A percentile compares a stretch with the other conserved stretches of the same genome.
These are phyloP conservation scores for Gymnopilus junonius DNA, from an alignment of 768 basidiomycete species.

Conservation along the genomic window DNA sequence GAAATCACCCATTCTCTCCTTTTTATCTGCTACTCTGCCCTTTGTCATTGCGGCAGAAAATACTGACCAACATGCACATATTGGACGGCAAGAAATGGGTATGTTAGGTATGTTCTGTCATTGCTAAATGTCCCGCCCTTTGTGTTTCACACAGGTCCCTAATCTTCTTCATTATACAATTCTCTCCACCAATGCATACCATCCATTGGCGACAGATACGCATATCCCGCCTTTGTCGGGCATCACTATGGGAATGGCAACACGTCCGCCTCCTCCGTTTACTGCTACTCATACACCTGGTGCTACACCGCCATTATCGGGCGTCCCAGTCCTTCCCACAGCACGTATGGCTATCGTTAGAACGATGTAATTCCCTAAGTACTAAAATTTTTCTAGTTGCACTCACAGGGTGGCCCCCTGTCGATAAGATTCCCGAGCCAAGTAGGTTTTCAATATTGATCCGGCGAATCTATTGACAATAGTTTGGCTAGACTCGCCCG, in stretches of 20 bases:
- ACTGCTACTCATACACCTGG: constrained; percentile 62
- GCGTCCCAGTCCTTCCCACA: constrained; percentile 66
- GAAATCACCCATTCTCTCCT: not conserved
- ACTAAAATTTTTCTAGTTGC: constrained; percentile 10
- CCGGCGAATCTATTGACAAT: not conserved
- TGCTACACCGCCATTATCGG: constrained; percentile 59
- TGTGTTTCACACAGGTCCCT: not conserved
- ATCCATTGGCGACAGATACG: constrained; percentile 49
- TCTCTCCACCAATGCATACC: constrained; percentile 27
- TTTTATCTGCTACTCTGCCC: not conserved
- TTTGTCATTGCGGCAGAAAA: not conserved
- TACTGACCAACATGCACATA: not conserved
- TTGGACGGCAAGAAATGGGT: not conserved
- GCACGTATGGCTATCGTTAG: constrained; percentile 45
- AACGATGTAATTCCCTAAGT: not conserved
- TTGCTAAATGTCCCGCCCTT: not conserved
- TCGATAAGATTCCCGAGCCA: constrained; percentile 65
- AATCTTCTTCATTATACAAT: not conserved
- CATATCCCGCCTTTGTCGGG: constrained; percentile 58
- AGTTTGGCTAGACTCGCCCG: constrained; percentile 46
- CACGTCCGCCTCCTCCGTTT: constrained; percentile 48
- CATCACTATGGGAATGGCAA: constrained; percentile 68
- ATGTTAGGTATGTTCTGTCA: not conserved
- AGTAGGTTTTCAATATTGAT: constrained; percentile 40
- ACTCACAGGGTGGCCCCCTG: constrained; percentile 58